These are phyloP conservation scores for Fraxinus angustifolia DNA, from an alignment of 305 asterid species.

Conservation along the genomic window DNA sequence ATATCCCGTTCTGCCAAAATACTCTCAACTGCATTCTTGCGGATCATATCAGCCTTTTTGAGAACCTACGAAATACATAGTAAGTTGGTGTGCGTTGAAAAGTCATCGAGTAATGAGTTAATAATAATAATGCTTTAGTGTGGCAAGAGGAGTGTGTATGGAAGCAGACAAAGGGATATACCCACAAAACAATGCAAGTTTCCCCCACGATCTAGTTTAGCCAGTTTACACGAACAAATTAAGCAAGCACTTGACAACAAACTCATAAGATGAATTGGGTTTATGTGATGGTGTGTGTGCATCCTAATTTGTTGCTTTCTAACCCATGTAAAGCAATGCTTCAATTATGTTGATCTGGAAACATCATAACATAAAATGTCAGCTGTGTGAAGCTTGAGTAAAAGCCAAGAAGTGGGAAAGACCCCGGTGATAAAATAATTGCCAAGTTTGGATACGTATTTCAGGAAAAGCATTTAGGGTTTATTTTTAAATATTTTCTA, in stretches of 20 bases:
- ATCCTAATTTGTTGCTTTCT: neutral
- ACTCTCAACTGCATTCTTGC: conserved; percentile 99
- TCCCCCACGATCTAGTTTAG: neutral
- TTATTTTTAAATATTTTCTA: neutral
- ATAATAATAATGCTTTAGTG: neutral
- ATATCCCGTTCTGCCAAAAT: conserved; percentile 98
- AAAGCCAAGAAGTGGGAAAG: neutral
- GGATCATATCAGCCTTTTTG: conserved; percentile 97
- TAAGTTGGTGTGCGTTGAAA: neutral
- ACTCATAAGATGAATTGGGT: neutral
- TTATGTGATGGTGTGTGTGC: neutral
- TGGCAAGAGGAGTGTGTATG: neutral
- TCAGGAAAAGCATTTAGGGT: neutral
- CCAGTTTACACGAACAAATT: neutral
- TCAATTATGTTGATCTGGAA: neutral
- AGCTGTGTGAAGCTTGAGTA: neutral
- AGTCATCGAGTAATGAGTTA: neutral
- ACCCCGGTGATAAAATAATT: neutral
- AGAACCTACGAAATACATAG: conserved; percentile 62
- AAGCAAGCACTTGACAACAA: neutral
- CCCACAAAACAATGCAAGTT: neutral
- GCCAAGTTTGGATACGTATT: neutral
- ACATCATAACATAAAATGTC: neutral
- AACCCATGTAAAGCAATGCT: neutral
- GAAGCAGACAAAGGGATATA: neutral